A percentile compares a stretch with the other conserved stretches of the same genome.
Evolutionary conservation across 2,329 filamentous ascomycete species (phyloP).

Genomic region (Biscogniauxia sp.): DNA sequence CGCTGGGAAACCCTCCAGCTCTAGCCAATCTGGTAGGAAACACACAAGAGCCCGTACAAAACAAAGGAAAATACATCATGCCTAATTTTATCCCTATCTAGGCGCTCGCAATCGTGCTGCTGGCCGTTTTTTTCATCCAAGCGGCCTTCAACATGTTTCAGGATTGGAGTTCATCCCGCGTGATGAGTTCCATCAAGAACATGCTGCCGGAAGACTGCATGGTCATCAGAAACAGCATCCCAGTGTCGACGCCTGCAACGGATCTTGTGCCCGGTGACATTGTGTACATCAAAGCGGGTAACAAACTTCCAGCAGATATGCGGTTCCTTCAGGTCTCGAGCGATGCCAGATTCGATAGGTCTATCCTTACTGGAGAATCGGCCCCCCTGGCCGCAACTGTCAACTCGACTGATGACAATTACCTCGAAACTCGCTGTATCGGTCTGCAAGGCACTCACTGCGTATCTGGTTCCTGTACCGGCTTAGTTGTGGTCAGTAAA

Average conservation of each 20-base stretch:
- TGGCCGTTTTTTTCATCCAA: slow-evolving; percentile 67
- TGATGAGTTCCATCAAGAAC: slow-evolving; percentile 76
- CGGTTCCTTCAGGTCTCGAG: slow-evolving; percentile 66
- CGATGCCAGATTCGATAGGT: slow-evolving; percentile 70
- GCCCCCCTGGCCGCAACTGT: slow-evolving; percentile 61
- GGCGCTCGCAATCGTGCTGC: slow-evolving; percentile 70
- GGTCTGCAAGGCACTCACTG: slow-evolving; percentile 80
- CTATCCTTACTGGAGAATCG: slow-evolving; percentile 65
- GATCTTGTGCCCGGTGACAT: slow-evolving; percentile 73
- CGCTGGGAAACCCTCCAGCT: slow-evolving; percentile 68
- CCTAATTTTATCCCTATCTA: not conserved
- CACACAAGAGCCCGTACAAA: not conserved
- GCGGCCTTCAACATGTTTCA: slow-evolving; percentile 69
- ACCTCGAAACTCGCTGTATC: slow-evolving; percentile 73
- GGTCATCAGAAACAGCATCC: slow-evolving; percentile 58
- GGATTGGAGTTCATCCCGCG: slow-evolving; percentile 73
- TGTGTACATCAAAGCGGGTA: slow-evolving; percentile 65
- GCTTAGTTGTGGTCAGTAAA: slow-evolving; percentile 55
- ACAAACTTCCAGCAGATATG: slow-evolving; percentile 72
- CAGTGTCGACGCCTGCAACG: slow-evolving; percentile 47
- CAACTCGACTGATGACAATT: slow-evolving; percentile 68
- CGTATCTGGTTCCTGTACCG: slow-evolving; percentile 64
- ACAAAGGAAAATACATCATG: too few relatives aligned
- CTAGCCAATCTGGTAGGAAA: slow-evolving; percentile 55
- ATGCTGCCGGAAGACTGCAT: slow-evolving; percentile 76